These are phyloP conservation scores for Taphrina populina DNA, from an alignment of 1,139 yeast species.

Conservation along the genomic window DNA sequence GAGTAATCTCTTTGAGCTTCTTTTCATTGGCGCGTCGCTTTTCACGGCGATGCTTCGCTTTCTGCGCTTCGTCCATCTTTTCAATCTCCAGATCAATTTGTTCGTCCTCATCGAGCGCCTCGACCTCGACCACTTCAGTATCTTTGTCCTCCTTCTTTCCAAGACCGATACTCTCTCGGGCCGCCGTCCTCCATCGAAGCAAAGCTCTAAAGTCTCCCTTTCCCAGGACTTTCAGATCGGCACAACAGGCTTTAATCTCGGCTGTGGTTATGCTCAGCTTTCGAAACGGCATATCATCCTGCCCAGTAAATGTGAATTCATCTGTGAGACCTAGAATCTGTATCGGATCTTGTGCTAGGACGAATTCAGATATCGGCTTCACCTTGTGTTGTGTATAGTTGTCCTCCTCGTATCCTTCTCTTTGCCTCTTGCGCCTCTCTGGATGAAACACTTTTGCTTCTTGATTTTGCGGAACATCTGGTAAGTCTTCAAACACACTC, in stretches of 20 bases:
- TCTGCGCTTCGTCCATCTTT: slow-evolving; percentile 68
- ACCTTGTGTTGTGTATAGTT: slow-evolving; percentile 76
- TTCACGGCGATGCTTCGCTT: slow-evolving; percentile 68
- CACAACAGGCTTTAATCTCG: slow-evolving; percentile 77
- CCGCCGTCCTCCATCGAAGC: slow-evolving; percentile 82
- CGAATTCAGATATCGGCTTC: slow-evolving; percentile 73
- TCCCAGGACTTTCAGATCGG: slow-evolving; percentile 90
- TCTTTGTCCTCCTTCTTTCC: slow-evolving; percentile 56
- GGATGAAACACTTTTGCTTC: slow-evolving; percentile 94
- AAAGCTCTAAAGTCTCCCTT: slow-evolving; percentile 84
- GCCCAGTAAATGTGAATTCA: slow-evolving; percentile 45
- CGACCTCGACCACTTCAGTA: slow-evolving; percentile 56
- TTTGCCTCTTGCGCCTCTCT: slow-evolving; percentile 80
- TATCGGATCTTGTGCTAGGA: slow-evolving; percentile 78
- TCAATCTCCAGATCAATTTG: slow-evolving; percentile 80
- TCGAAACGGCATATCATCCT: slow-evolving; percentile 55
- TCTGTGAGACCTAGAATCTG: slow-evolving; percentile 73
- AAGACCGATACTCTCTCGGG: slow-evolving; percentile 73
- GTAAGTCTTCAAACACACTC: slow-evolving; percentile 87
- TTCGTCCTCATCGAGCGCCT: slow-evolving; percentile 80
- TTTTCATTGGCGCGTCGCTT: slow-evolving; percentile 76
- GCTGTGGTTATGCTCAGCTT: slow-evolving; percentile 72
- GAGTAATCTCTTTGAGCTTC: slow-evolving; percentile 81
- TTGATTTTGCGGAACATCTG: slow-evolving; percentile 69
- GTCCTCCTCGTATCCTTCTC: slow-evolving; percentile 97